A percentile compares a stretch with the other conserved stretches of the same genome.
Evolutionary conservation across 2,329 filamentous ascomycete genomes (phyloP).

Genomic region (Chaetomiaceae sp.): DNA sequence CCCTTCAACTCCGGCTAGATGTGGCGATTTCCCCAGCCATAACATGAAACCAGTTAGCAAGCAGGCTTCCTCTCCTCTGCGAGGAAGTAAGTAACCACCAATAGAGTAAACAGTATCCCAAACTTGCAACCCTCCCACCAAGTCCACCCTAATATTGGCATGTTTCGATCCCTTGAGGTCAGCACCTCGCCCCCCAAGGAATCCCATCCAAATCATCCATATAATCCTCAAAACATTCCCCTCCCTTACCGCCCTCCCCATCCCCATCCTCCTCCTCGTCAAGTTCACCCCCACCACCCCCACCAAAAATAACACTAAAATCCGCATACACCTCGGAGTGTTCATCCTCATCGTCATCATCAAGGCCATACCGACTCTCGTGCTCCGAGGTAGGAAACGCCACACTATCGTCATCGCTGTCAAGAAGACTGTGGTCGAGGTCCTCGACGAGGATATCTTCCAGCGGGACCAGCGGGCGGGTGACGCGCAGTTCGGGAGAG

Average conservation of each 20-base stretch:
- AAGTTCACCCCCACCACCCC: constrained; percentile 25
- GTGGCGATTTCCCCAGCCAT: background rate
- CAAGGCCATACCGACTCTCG: constrained; percentile 40
- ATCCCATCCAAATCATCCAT: constrained; percentile 54
- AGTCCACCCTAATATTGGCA: background rate
- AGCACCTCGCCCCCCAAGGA: constrained; percentile 38
- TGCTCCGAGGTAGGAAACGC: constrained; percentile 46
- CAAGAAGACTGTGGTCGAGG: too few relatives aligned
- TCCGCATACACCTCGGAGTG: constrained; percentile 51
- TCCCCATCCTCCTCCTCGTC: constrained; percentile 34
- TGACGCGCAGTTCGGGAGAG: constrained; percentile 34
- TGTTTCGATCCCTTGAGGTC: background rate
- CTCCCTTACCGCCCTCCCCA: constrained; percentile 27
- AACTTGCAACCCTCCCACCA: too few relatives aligned
- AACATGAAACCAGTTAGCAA: too few relatives aligned
- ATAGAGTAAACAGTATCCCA: too few relatives aligned
- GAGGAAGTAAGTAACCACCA: background rate
- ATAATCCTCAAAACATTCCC: constrained; percentile 48
- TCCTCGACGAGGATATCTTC: constrained; percentile 26
- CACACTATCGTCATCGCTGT: constrained; percentile 43
- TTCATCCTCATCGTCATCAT: constrained; percentile 40
- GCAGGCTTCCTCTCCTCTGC: too few relatives aligned
- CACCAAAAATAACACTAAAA: constrained; percentile 49
- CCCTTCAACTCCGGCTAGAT: background rate
- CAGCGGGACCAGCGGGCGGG: constrained; percentile 11